A percentile compares a stretch with the other conserved stretches of the same genome.
Conservation (phyloP, 78 protist genomes). For the Reticulomyxa filosa region DNA sequence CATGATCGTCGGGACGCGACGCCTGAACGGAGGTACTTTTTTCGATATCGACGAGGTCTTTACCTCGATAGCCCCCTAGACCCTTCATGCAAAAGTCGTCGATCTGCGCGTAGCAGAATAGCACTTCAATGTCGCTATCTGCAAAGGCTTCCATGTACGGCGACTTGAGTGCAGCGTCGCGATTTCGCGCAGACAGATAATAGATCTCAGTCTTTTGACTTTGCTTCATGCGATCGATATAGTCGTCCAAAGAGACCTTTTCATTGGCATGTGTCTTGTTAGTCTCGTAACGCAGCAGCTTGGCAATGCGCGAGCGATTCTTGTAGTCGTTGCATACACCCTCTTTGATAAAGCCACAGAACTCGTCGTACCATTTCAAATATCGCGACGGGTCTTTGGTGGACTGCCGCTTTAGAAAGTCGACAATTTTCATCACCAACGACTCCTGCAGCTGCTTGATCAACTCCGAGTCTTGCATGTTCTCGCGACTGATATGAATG, state of each 20-base stretch:
- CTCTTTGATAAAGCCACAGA: slow-evolving; percentile 47
- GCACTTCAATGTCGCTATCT: slow-evolving; percentile 27
- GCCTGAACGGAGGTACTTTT: no score
- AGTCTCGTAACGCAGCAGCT: slow-evolving; percentile 47
- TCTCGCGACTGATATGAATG: slow-evolving; percentile 92
- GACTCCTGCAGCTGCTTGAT: no score
- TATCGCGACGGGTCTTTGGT: slow-evolving; percentile 33
- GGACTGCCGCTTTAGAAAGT: no score
- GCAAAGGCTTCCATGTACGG: slow-evolving; percentile 70
- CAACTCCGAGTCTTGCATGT: slow-evolving; percentile 30
- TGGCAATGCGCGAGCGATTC: slow-evolving; percentile 28
- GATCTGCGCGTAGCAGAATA: slow-evolving; percentile 24
- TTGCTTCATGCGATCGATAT: slow-evolving; percentile 43
- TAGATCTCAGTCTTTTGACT: slow-evolving; percentile 46
- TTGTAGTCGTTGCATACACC: slow-evolving; percentile 53
- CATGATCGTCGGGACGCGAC: no score
- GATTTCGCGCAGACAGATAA: slow-evolving; percentile 31
- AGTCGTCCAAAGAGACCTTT: slow-evolving; percentile 35
- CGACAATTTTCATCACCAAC: no score
- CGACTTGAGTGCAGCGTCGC: slow-evolving; percentile 28
- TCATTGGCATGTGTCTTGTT: background rate
- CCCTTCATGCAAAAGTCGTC: slow-evolving; percentile 59
- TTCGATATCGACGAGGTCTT: slow-evolving; percentile 27
- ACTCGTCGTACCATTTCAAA: slow-evolving; percentile 31
- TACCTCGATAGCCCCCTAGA: slow-evolving; percentile 29